Evolutionary conservation across 2,329 filamentous ascomycete species (phyloP).

Genomic region (Fusarium sp.): DNA sequence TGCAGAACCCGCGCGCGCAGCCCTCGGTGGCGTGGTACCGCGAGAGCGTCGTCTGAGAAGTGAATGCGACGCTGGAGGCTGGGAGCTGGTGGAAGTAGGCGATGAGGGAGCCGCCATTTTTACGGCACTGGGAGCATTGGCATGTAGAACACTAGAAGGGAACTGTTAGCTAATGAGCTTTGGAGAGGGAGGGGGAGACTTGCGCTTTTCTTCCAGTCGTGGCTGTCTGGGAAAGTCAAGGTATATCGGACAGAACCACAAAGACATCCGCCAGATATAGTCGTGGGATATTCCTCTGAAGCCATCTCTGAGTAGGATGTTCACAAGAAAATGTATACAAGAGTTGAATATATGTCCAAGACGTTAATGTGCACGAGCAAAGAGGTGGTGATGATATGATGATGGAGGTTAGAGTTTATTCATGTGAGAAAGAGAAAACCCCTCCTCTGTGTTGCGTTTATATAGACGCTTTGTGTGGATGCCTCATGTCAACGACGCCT

Average conservation of each 20-base stretch:
- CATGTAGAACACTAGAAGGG: constrained; percentile 54
- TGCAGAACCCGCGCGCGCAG: constrained; percentile 58
- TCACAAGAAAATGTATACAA: not conserved
- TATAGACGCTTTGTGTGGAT: constrained; percentile 20
- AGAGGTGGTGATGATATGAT: constrained; percentile 4
- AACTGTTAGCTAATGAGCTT: not conserved
- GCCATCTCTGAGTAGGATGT: constrained; percentile 24
- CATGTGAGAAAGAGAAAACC: not conserved
- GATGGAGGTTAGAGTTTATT: constrained; percentile 7
- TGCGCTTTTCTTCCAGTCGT: constrained; percentile 54
- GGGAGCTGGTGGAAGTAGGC: constrained; percentile 52
- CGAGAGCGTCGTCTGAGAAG: constrained; percentile 46
- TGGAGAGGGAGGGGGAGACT: not conserved
- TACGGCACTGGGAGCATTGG: constrained; percentile 64
- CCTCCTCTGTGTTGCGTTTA: constrained; percentile 9
- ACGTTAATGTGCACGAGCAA: not conserved
- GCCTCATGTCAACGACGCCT: constrained; percentile 45
- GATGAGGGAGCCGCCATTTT: constrained; percentile 58
- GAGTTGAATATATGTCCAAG: not conserved
- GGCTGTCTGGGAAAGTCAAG: constrained; percentile 54
- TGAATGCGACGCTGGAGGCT: constrained; percentile 48
- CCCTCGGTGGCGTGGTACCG: constrained; percentile 53
- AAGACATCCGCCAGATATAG: constrained; percentile 60
- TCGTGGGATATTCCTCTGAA: constrained; percentile 43
- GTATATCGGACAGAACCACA: constrained; percentile 59